Evolutionary conservation across 2,329 filamentous ascomycete species (phyloP).

Genomic region (Talaromyces sp.): DNA sequence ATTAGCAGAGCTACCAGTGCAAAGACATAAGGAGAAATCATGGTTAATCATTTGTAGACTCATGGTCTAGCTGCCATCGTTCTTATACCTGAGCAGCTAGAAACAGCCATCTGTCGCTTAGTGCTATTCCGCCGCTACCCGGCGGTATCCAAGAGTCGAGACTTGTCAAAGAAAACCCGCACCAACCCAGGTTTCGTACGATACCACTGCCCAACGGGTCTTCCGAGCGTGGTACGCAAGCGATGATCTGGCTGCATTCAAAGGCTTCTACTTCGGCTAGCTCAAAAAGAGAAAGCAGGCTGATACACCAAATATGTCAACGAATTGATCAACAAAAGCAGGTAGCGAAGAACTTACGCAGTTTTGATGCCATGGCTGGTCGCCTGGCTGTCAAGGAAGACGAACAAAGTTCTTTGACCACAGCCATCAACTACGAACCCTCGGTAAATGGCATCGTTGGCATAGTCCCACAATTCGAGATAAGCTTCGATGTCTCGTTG

Average conservation of each 20-base stretch:
- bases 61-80: not conserved
- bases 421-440: conserved; percentile 74
- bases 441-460: conserved; percentile 76
- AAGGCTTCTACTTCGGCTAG: conserved; percentile 70
- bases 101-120: conserved; percentile 78
- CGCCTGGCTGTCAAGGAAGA: conserved; percentile 77
- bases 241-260: conserved; percentile 71
- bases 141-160: conserved; percentile 67
- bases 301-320: conserved; percentile 37
- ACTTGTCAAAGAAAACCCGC: conserved; percentile 80
- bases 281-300: conserved; percentile 86
- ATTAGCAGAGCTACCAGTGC: not conserved
- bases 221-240: conserved; percentile 73
- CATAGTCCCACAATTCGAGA: conserved; percentile 64
- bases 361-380: conserved; percentile 78
- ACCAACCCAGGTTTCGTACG: conserved; percentile 83
- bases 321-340: not conserved
- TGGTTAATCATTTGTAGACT: not conserved
- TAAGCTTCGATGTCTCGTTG: conserved; percentile 31
- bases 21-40: not conserved
- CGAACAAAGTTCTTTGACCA: conserved; percentile 72
- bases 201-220: conserved; percentile 61
- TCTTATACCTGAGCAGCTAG: conserved; percentile 78
- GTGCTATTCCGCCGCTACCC: conserved; percentile 56
- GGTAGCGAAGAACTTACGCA: conserved; percentile 61